Percentiles rank a stretch among this genome's conserved stretches.
These are phyloP conservation scores for Fistulifera solaris DNA, from an alignment of 108 stramenopile genomes.

Conservation along the genomic window DNA sequence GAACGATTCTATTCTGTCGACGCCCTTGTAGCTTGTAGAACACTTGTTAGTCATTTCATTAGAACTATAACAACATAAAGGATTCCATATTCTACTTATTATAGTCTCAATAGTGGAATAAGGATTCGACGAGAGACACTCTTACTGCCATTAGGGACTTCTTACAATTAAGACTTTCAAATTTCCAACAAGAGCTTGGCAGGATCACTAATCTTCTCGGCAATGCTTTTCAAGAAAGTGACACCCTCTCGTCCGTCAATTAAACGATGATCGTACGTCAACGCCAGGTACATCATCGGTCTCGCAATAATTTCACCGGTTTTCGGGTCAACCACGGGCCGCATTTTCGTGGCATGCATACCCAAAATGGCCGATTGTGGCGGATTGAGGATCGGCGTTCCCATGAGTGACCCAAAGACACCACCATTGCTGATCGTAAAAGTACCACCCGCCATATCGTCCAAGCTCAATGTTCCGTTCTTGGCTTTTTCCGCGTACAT, in stretches of 20 bases:
- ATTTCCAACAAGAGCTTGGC: slow-evolving; percentile 81
- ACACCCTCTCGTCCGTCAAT: slow-evolving; percentile 99
- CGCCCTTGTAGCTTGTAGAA: too few relatives aligned
- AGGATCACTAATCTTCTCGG: slow-evolving; percentile 96
- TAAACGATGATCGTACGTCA: slow-evolving; percentile 99
- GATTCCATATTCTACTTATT: too few relatives aligned
- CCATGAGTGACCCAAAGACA: slow-evolving; percentile 98
- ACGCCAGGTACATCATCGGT: slow-evolving; percentile 99
- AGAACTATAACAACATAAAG: too few relatives aligned
- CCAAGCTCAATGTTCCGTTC: slow-evolving; percentile 84
- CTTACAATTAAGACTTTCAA: too few relatives aligned
- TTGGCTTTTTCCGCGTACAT: slow-evolving; percentile 92
- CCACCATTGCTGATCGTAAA: slow-evolving; percentile 99
- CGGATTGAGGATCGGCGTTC: slow-evolving; percentile 99
- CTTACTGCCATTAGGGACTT: too few relatives aligned
- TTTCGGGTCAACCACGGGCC: slow-evolving; percentile 90
- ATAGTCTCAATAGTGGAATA: too few relatives aligned
- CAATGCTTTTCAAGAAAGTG: slow-evolving; percentile 97
- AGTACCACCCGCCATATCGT: slow-evolving; percentile 99
- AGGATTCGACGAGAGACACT: too few relatives aligned
- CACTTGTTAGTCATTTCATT: too few relatives aligned
- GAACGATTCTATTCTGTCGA: too few relatives aligned
- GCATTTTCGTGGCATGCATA: slow-evolving; percentile 99
- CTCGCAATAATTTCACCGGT: slow-evolving; percentile 90
- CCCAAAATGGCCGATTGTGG: slow-evolving; percentile 99